Base-by-base conservation (phyloP, 306 rosid genomes). In the Hippophae rhamnoides region DNA sequence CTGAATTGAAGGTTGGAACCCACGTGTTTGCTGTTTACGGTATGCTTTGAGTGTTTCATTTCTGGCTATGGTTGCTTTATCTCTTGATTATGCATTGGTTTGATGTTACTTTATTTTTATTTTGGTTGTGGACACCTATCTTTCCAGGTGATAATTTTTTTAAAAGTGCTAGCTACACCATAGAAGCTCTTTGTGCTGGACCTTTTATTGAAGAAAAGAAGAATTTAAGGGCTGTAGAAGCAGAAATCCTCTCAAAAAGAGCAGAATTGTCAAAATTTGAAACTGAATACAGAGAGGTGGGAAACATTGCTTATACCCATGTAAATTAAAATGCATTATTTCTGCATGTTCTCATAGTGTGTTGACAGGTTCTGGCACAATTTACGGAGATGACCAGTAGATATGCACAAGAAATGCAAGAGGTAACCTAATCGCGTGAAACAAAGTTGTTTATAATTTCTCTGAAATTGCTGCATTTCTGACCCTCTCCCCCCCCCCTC, bases 21-120 rank as follows among this genome's bases (percentile, higher is more conserved):
- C 99, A 93, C 67, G 79, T 86, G 43, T 93, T 93, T 69, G 95
- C 97, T 14, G 85, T 93, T 68, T 93, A 89, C 79, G 99, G 99
- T 93, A 63, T 65, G 76, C 76, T 49, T 54, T 13, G 63, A 40
- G 46, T 56, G 47, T 73, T 43, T 38, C 11, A 25, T 13, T 13
- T 12, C 55, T 11, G 62, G 50, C 40, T 62, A 58, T 31, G 23
- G 53, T 31, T 72, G 52, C 58, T 26, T 56, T 65, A 64, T 41
- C 63, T 68, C 53, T 74, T 68, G 62, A 27, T 63, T 63, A 42
- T 51, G 45, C 40, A 38, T 14, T 52, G 48, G 5, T 49, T 53
- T 41, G 52, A 60, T 46, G 71, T 56, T 63, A 31, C 63, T 12
- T 25, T 13, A 57, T 3, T 56, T 54, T 18, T 18, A 18, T 18